A percentile compares a stretch with the other conserved stretches of the same genome.
These are phyloP conservation scores for Aaosphaeria pasadenensis DNA, from an alignment of 2,329 filamentous ascomycete species.

Conservation along the genomic window DNA sequence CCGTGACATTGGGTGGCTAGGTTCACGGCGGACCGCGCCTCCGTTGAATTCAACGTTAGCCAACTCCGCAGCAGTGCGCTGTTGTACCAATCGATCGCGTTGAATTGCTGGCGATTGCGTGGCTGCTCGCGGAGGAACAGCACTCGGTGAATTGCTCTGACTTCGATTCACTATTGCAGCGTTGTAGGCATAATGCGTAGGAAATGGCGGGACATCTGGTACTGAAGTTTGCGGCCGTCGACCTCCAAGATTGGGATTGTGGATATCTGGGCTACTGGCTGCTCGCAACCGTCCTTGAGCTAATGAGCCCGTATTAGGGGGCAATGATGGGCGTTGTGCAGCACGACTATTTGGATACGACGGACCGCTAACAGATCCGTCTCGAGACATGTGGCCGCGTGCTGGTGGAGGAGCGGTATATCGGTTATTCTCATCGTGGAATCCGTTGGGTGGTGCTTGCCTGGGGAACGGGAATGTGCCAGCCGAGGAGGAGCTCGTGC, in stretches of 20 bases:
- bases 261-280: conserved; percentile 93
- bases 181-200: conserved; percentile 55
- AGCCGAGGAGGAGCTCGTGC: conserved; percentile 69
- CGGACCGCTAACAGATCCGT: conserved; percentile 64
- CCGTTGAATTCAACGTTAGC: conserved; percentile 42
- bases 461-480: conserved; percentile 80
- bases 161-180: conserved; percentile 68
- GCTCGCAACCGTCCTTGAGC: conserved; percentile 77
- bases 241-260: conserved; percentile 61
- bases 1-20: conserved; percentile 22
- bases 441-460: conserved; percentile 64
- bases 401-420: conserved; percentile 88
- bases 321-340: conserved; percentile 73
- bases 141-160: conserved; percentile 75
- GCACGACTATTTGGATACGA: conserved; percentile 64
- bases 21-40: conserved; percentile 28
- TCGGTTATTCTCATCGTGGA: conserved; percentile 76
- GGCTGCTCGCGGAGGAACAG: conserved; percentile 64
- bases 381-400: conserved; percentile 69
- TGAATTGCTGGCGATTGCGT: conserved; percentile 70
- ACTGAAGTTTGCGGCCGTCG: conserved; percentile 55
- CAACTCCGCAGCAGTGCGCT: conserved; percentile 32
- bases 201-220: conserved; percentile 53
- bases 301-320: conserved; percentile 57
- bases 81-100: conserved; percentile 53